A percentile compares a stretch with the other conserved stretches of the same genome.
phyloP scores from a whole-genome alignment of 2,329 filamentous ascomycete species.

The Fusarium oxysporum region DNA sequence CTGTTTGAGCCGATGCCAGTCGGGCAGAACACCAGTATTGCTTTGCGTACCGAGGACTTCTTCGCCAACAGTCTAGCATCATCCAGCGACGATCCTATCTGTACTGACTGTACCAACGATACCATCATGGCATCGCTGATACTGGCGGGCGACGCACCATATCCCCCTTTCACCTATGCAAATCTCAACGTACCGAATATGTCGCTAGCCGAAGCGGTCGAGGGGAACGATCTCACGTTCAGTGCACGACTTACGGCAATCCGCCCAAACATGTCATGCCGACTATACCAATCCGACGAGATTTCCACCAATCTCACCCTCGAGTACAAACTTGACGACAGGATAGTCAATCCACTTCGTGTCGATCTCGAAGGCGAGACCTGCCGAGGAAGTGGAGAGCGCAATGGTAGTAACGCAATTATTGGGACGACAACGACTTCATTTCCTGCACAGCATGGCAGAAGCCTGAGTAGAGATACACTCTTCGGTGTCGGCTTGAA shows the following conservation, averaged over 20 bases:
- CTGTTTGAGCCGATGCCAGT: conserved; percentile 49
- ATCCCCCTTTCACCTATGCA: conserved; percentile 53
- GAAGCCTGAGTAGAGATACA: not conserved
- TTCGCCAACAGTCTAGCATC: conserved; percentile 47
- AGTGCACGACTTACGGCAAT: conserved; percentile 47
- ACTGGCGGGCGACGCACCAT: conserved; percentile 50
- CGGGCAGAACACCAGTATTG: conserved; percentile 36
- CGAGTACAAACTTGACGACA: conserved; percentile 24
- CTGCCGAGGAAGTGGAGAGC: conserved; percentile 23
- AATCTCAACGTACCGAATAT: conserved; percentile 46
- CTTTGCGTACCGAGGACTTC: conserved; percentile 46
- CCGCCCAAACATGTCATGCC: conserved; percentile 47
- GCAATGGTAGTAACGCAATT: conserved; percentile 29
- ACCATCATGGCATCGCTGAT: conserved; percentile 51
- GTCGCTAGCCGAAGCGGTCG: conserved; percentile 24
- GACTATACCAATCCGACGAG: conserved; percentile 33
- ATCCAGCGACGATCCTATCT: conserved; percentile 37
- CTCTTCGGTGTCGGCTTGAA: conserved; percentile 37
- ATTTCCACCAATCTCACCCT: conserved; percentile 44
- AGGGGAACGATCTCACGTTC: conserved; percentile 28
- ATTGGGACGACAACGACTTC: conserved; percentile 26
- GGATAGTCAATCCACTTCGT: conserved; percentile 36
- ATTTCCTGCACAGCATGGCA: not conserved
- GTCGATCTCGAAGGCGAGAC: conserved; percentile 40
- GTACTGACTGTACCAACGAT: conserved; percentile 45